Conservation (phyloP, 169 alveolate species). For the Cyclospora cayetanensis region DNA sequence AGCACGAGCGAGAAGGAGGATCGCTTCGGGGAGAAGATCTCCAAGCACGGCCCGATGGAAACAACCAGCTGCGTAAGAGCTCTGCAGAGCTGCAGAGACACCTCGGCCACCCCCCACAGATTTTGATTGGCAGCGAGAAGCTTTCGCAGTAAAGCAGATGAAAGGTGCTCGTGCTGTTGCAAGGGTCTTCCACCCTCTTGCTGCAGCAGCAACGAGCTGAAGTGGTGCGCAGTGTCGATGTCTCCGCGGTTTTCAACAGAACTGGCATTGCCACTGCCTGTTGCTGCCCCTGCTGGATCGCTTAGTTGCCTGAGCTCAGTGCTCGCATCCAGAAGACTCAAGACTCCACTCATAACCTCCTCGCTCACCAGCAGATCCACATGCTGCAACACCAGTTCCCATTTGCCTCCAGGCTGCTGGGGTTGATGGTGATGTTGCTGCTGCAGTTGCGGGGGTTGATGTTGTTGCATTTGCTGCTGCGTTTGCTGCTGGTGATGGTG, state of each 20-base stretch:
- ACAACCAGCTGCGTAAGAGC: slow-evolving; percentile 51
- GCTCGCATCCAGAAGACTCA: slow-evolving; percentile 35
- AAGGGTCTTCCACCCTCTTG: neutral
- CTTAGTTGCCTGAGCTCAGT: slow-evolving; percentile 11
- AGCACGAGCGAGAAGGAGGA: slow-evolving; percentile 56
- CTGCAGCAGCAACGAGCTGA: slow-evolving; percentile 3
- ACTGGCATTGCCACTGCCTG: slow-evolving; percentile 7
- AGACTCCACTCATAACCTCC: neutral
- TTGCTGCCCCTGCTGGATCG: slow-evolving; percentile 20
- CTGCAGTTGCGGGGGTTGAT: no score
- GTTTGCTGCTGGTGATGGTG: no score
- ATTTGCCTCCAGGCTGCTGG: neutral
- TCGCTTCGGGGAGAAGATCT: slow-evolving; percentile 63
- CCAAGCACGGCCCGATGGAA: slow-evolving; percentile 68
- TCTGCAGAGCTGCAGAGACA: slow-evolving; percentile 57
- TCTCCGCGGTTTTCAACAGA: slow-evolving; percentile 40
- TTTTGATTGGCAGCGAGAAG: neutral
- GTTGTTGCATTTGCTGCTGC: no score
- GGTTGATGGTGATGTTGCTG: slow-evolving; percentile 41
- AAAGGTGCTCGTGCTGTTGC: neutral
- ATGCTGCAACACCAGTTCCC: slow-evolving; percentile 62
- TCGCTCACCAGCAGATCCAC: slow-evolving; percentile 52
- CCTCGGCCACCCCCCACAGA: slow-evolving; percentile 47
- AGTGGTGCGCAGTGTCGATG: slow-evolving; percentile 27
- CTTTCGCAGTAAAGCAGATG: neutral